Evolutionary conservation across 495 filamentous ascomycete genomes (phyloP), one percentile per base, ranked within the genome.

Genomic region (Jackrogersella minutella): DNA sequence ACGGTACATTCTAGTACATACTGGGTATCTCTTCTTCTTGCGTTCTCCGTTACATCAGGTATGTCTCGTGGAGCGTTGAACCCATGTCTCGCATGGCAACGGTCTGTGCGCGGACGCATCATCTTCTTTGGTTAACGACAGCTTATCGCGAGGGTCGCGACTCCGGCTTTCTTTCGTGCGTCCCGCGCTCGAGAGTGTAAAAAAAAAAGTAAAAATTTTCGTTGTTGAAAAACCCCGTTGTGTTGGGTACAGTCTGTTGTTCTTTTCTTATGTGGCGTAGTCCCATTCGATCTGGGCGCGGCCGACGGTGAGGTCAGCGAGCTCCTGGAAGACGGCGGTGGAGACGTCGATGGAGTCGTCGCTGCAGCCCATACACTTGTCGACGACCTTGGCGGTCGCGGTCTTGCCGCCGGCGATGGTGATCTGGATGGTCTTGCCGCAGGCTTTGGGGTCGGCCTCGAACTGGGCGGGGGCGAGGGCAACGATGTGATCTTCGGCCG

Each of bases 361-460:
- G 19, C 44, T 64, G 73, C 90, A 92, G 68, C 86, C 86, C 77
- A 85, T 83, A 82, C 90, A 93, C 81, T 91, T 90, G 84, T 93
- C 90, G 46, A 85, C 85, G 43, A 91, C 83, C 17, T 57, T 82
- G 33, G 84, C 89, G 11, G 64, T 79, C 52, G 70, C 61, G 17
- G 82, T 83, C 71, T 83, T 83, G 73, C 85, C 85, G 41, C 76
- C 73, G n/a, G 34, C 10, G 49, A 59, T 66, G 31, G 56, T 72
- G 78, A 93, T 82, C 47, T 82, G 84, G 73, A 90, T 85, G 41
- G 74, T 82, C 78, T 84, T 83, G 71, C 84, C 87, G 76, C 90
- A 93, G 77, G 81, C 81, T 68, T 78, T 75, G 51, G 78, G 77
- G 54, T 77, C 78, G 5, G 71, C 68, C 41, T 78, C 73, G 58